Evolutionary conservation across 805 yeast genomes (phyloP).

Genomic region (Saccharomycopsis schoenii): DNA sequence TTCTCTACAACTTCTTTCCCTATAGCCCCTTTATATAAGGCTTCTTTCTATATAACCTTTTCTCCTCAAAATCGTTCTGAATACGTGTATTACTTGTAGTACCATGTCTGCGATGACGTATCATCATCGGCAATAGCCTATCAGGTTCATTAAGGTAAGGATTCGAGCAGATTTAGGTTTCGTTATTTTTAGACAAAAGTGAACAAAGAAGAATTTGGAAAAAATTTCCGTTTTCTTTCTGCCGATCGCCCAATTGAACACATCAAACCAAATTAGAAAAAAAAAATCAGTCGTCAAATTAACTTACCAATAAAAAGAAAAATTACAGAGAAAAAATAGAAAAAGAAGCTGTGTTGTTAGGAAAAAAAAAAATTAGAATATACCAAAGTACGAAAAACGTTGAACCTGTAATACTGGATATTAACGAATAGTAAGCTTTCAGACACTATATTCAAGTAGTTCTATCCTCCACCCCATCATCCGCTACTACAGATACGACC

Average conservation of each 20-base stretch:
- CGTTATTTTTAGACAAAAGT: background rate
- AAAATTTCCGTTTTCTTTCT: background rate
- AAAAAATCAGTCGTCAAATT: slow-evolving; percentile 1
- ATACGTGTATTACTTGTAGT: no score
- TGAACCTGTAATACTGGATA: background rate
- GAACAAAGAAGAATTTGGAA: background rate
- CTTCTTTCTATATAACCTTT: no score
- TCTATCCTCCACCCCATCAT: no score
- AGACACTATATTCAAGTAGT: no score
- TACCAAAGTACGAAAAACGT: background rate
- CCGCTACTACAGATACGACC: no score
- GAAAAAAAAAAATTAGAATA: background rate
- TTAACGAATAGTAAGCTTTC: background rate
- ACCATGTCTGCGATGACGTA: no score
- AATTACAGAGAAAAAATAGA: background rate
- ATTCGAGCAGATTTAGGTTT: background rate
- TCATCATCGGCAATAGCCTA: no score
- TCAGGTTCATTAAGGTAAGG: background rate
- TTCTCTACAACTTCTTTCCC: no score
- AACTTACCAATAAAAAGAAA: background rate
- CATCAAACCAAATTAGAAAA: background rate
- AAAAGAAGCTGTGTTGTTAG: background rate
- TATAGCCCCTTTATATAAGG: no score
- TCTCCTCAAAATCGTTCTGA: no score
- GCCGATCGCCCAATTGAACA: background rate